Conservation (phyloP, 2,329 filamentous ascomycete species). For the Pseudogymnoascus sp. region DNA sequence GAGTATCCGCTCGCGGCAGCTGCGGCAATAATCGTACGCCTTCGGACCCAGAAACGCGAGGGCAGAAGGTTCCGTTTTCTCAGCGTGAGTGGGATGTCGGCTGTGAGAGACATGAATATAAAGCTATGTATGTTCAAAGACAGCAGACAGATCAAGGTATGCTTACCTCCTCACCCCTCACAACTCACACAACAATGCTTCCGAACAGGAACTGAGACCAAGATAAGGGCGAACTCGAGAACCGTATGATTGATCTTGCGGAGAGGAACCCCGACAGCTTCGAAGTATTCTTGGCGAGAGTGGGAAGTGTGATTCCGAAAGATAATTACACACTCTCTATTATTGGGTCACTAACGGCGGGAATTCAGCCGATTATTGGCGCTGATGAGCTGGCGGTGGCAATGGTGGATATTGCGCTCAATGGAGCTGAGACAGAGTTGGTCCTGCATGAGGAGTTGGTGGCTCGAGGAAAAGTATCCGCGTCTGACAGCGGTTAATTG, state of each 20-base stretch:
- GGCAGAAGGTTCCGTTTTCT: not conserved
- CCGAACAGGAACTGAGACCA: conserved; percentile 12
- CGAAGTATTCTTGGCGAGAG: conserved; percentile 11
- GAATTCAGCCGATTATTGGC: conserved; percentile 13
- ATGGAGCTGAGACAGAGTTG: conserved; percentile 9
- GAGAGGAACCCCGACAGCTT: conserved; percentile 17
- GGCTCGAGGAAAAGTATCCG: not conserved
- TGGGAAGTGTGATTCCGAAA: conserved; percentile 12
- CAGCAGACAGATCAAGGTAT: not conserved
- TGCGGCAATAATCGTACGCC: not conserved
- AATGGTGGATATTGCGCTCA: conserved; percentile 18
- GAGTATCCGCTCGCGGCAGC: not conserved
- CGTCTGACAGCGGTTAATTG: not conserved
- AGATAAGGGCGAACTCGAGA: conserved; percentile 5
- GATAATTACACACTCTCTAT: not conserved
- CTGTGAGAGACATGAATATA: not conserved
- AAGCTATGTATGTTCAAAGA: not conserved
- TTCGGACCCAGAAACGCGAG: not conserved
- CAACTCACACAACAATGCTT: conserved; percentile 11
- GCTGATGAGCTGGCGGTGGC: conserved; percentile 15
- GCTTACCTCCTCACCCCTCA: not conserved
- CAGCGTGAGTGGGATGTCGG: not conserved
- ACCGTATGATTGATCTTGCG: conserved; percentile 13
- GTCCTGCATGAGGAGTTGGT: not conserved
- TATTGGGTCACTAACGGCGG: conserved; percentile 10